Evolutionary conservation across 1,284 basidiomycete genomes (phyloP).

Genomic region (Moniliophthora roreri): DNA sequence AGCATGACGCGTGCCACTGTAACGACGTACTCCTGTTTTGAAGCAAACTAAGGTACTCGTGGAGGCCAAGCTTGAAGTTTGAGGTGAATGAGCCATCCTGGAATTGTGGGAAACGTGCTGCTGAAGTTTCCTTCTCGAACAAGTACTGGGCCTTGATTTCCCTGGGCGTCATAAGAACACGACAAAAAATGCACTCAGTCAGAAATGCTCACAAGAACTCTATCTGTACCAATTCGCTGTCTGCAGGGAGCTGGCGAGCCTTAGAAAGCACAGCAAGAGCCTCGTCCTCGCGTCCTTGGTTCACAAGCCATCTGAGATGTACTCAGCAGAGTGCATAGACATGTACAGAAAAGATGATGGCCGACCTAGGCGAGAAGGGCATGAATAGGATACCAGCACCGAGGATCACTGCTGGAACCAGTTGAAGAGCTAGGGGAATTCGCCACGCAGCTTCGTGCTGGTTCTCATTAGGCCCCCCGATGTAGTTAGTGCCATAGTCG

Average conservation of each 20-base stretch:
- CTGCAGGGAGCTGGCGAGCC: conserved; percentile 55
- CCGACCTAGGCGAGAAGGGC: conserved; percentile 67
- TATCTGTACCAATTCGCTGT: conserved; percentile 69
- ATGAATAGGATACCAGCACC: conserved; percentile 66
- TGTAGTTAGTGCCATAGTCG: conserved; percentile 74
- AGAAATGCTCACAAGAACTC: conserved; percentile 63
- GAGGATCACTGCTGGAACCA: conserved; percentile 71
- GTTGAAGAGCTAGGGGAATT: conserved; percentile 73
- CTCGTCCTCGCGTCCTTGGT: conserved; percentile 74
- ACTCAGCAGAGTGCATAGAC: not conserved
- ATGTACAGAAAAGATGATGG: not conserved
- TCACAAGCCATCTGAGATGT: conserved; percentile 62
- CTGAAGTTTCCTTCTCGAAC: conserved; percentile 67
- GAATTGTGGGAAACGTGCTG: conserved; percentile 57
- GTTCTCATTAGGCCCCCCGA: conserved; percentile 54
- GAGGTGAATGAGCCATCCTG: conserved; percentile 61
- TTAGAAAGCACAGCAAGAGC: conserved; percentile 63
- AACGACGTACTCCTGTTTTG: conserved; percentile 41
- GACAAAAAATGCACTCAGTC: not conserved
- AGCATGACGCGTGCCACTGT: not conserved
- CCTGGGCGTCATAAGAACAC: conserved; percentile 28
- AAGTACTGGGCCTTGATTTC: conserved; percentile 79
- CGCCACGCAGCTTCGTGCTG: conserved; percentile 76
- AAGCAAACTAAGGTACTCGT: conserved; percentile 57
- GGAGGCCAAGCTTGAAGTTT: conserved; percentile 60